Evolutionary conservation across 306 rosid species (phyloP).

Genomic region (Ziziphus jujuba): DNA sequence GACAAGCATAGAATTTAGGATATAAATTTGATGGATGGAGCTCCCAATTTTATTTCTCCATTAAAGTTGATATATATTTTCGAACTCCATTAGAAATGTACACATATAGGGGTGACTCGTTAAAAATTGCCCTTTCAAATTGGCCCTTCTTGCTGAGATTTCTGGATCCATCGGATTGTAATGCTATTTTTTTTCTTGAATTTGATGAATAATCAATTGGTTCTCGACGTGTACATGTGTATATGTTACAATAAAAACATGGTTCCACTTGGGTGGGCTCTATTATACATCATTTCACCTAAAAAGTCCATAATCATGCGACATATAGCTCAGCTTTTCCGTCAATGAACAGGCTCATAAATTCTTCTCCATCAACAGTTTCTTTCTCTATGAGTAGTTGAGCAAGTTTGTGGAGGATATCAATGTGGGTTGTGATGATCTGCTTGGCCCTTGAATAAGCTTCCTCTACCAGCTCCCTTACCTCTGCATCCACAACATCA

Average conservation of each 20-base stretch:
- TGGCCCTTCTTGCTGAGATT: too few relatives aligned
- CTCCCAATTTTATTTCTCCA: too few relatives aligned
- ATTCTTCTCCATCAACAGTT: conserved; percentile 93
- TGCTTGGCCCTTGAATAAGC: conserved; percentile 77
- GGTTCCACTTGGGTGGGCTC: conserved; percentile 23
- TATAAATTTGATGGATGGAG: too few relatives aligned
- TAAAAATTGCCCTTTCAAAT: too few relatives aligned
- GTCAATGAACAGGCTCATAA: conserved; percentile 91
- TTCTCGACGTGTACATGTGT: conserved; percentile 58
- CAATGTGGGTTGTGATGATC: conserved; percentile 77
- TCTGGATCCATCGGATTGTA: too few relatives aligned
- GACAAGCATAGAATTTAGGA: too few relatives aligned
- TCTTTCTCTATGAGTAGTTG: conserved; percentile 92
- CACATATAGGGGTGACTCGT: too few relatives aligned
- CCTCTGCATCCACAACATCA: conserved; percentile 82
- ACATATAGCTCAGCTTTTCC: conserved; percentile 83
- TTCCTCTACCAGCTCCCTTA: conserved; percentile 87
- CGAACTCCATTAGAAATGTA: too few relatives aligned
- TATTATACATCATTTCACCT: neutral
- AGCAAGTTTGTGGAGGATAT: conserved; percentile 94
- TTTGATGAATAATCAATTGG: conserved; percentile 52
- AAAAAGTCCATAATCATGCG: conserved; percentile 16
- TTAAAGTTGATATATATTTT: too few relatives aligned
- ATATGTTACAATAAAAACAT: conserved; percentile 40
- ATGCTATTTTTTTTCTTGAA: conserved; percentile 29